phyloP scores from a whole-genome alignment of 1,284 basidiomycete species.

The Boletus semigastroideus region DNA sequence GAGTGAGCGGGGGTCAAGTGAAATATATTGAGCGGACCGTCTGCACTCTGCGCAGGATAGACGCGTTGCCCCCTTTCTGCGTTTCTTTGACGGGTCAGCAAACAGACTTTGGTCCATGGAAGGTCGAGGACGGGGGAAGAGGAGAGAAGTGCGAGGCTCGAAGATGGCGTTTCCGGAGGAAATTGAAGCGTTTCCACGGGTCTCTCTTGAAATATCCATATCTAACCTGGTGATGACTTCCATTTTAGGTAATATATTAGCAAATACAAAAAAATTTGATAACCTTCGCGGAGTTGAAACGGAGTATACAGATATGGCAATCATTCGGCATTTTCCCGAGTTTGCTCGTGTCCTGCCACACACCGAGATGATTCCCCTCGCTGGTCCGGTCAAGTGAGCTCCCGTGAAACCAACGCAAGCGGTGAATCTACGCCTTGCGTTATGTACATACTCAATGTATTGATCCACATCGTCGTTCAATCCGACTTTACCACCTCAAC shows the following conservation, averaged over 20 bases:
- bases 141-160: constrained; percentile 7
- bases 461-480: not conserved
- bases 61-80: constrained; percentile 71
- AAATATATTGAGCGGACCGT: constrained; percentile 39
- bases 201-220: constrained; percentile 14
- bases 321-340: constrained; percentile 14
- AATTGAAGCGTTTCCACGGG: constrained; percentile 23
- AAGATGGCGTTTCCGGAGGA: constrained; percentile 13
- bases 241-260: constrained; percentile 20
- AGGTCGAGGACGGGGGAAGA: constrained; percentile 36
- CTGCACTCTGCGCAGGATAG: constrained; percentile 77
- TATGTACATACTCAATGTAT: too few species aligned
- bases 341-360: constrained; percentile 13
- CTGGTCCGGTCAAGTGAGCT: constrained; percentile 6
- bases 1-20: not conserved
- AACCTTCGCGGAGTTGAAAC: constrained; percentile 29
- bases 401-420: constrained; percentile 14
- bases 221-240: constrained; percentile 15
- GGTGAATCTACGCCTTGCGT: too few species aligned
- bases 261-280: constrained; percentile 8
- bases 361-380: constrained; percentile 14
- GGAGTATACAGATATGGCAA: constrained; percentile 10
- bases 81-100: constrained; percentile 55
- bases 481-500: not conserved
- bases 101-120: constrained; percentile 35